Conservation (phyloP, 2,329 filamentous ascomycete species). For the Tolypocladium nubicola region DNA sequence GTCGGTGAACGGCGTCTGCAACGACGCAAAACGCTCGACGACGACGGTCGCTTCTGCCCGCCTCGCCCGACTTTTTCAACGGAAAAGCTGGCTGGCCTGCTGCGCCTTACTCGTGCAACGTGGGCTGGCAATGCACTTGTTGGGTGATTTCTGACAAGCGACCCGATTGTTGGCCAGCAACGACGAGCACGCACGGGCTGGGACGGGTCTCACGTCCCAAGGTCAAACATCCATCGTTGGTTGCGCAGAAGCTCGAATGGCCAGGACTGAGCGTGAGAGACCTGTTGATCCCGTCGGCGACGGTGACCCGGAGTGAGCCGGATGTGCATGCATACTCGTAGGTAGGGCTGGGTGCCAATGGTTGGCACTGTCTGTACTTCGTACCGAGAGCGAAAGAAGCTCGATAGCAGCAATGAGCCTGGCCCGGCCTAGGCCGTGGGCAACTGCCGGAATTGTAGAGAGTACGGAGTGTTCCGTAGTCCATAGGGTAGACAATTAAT, state of each 20-base stretch:
- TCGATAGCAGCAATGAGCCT: too few relatives aligned
- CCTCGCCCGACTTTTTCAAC: not conserved
- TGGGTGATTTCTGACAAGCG: not conserved
- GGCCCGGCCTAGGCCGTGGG: too few relatives aligned
- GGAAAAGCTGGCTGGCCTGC: not conserved
- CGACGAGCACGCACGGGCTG: not conserved
- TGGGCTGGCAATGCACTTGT: not conserved
- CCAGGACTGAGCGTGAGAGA: not conserved
- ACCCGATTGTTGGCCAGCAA: not conserved
- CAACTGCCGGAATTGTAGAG: too few relatives aligned
- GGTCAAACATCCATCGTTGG: not conserved
- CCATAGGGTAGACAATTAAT: too few relatives aligned
- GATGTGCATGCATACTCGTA: not conserved
- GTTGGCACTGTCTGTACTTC: not conserved
- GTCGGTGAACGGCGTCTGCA: not conserved
- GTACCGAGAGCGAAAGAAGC: not conserved
- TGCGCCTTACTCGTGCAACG: not conserved
- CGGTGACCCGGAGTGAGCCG: not conserved
- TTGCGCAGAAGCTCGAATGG: not conserved
- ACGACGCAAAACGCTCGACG: not conserved
- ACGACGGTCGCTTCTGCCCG: not conserved
- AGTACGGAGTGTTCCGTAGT: too few relatives aligned
- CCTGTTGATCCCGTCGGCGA: not conserved
- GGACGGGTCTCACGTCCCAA: not conserved
- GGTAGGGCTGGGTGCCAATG: not conserved